These are phyloP conservation scores for Fusarium caatingaense DNA, from an alignment of 2,329 filamentous ascomycete species.

Conservation along the genomic window DNA sequence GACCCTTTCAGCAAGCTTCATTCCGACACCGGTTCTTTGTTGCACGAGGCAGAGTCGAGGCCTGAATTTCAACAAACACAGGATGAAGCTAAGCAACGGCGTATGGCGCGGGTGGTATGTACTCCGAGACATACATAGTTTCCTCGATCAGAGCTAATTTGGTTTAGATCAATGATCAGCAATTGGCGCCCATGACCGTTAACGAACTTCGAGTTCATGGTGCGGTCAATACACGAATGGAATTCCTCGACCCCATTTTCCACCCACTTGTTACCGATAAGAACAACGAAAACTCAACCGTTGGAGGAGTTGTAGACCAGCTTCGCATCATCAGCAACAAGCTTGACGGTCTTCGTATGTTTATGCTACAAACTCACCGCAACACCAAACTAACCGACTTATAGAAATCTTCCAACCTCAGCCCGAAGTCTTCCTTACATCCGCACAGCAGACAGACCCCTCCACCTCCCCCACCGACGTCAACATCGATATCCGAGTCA, in stretches of 20 bases:
- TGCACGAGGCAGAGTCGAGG: constrained; percentile 54
- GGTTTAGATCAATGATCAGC: constrained; percentile 71
- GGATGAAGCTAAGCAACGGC: constrained; percentile 55
- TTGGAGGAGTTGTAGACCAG: constrained; percentile 81
- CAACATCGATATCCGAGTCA: constrained; percentile 84
- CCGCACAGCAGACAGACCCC: constrained; percentile 74
- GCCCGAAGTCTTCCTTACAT: constrained; percentile 84
- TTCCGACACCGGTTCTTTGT: constrained; percentile 52
- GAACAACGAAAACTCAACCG: constrained; percentile 75
- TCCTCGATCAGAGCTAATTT: constrained; percentile 30
- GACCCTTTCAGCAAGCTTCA: constrained; percentile 56
- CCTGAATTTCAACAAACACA: constrained; percentile 52
- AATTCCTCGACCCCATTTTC: constrained; percentile 86
- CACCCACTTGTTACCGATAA: constrained; percentile 79
- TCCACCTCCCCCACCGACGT: constrained; percentile 80
- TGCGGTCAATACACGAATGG: constrained; percentile 82
- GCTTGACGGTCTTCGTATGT: constrained; percentile 81
- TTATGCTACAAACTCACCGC: neutral
- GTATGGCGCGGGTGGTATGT: constrained; percentile 54
- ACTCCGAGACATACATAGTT: neutral
- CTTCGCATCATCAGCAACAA: constrained; percentile 77
- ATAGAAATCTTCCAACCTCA: constrained; percentile 88
- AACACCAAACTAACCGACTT: constrained; percentile 40
- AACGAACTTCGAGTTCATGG: constrained; percentile 86
- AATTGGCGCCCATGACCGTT: constrained; percentile 87